Evolutionary conservation across 352 stramenopile genomes (phyloP).

Genomic region (Pythium periplocum): DNA sequence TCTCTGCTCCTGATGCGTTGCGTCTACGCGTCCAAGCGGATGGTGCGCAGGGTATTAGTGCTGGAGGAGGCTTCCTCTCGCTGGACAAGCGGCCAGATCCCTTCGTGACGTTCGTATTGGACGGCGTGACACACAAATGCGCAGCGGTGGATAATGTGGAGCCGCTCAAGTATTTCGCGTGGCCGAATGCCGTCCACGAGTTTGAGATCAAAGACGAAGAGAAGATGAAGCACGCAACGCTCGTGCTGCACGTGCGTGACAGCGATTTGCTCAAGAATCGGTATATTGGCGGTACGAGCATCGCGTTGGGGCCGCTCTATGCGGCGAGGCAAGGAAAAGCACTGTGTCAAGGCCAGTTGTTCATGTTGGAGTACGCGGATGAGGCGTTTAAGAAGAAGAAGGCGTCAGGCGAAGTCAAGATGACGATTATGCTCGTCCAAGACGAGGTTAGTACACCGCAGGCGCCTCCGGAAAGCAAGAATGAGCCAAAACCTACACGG

Average conservation of each 20-base stretch:
- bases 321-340: slow-evolving; percentile 6
- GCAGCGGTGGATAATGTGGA: slow-evolving; percentile 34
- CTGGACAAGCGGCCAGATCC: slow-evolving; percentile 40
- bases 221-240: slow-evolving; percentile 6
- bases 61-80: slow-evolving; percentile 20
- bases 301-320: slow-evolving; percentile 23
- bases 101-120: slow-evolving; percentile 36
- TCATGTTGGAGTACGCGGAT: slow-evolving; percentile 35
- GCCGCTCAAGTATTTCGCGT: slow-evolving; percentile 36
- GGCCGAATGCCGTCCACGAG: slow-evolving; percentile 31
- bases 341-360: slow-evolving; percentile 27
- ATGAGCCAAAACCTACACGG: no score
- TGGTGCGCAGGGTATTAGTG: slow-evolving; percentile 27
- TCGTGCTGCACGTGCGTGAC: slow-evolving; percentile 43
- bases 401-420: slow-evolving; percentile 25
- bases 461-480: no score
- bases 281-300: slow-evolving; percentile 39
- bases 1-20: not conserved
- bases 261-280: slow-evolving; percentile 38
- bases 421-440: slow-evolving; percentile 34
- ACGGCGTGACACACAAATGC: slow-evolving; percentile 21
- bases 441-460: no score
- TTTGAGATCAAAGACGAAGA: slow-evolving; percentile 25
- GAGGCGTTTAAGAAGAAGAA: slow-evolving; percentile 42
- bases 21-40: slow-evolving; percentile 30